phyloP scores from a whole-genome alignment of 495 filamentous ascomycete genomes.

The Tuber magnatum region DNA sequence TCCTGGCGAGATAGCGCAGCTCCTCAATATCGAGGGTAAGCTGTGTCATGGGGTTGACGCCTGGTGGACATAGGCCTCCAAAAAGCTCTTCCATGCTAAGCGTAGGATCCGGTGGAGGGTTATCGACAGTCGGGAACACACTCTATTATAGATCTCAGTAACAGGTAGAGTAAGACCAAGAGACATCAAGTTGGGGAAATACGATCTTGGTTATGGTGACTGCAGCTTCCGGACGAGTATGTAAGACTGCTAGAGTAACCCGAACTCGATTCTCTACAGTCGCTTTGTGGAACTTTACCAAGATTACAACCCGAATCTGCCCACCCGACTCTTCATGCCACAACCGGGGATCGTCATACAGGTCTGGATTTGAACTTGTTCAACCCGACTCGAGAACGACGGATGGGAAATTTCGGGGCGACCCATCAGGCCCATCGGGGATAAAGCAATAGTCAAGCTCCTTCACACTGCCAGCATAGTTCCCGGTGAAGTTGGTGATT shows the following conservation, averaged over 20 bases:
- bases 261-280: not conserved
- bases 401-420: not conserved
- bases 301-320: not conserved
- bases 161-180: too few species aligned
- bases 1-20: too few species aligned
- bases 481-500: not conserved
- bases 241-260: not conserved
- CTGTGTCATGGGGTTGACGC: too few species aligned
- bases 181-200: too few species aligned
- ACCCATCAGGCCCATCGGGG: not conserved
- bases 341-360: not conserved
- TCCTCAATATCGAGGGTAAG: too few species aligned
- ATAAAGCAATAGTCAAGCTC: not conserved
- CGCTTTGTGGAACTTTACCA: not conserved
- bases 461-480: not conserved
- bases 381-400: not conserved
- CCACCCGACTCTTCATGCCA: not conserved
- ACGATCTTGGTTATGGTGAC: not conserved
- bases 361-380: not conserved
- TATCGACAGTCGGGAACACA: too few species aligned
- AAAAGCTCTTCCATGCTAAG: too few species aligned
- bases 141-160: too few species aligned
- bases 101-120: too few species aligned
- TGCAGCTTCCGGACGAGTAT: not conserved
- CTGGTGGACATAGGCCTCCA: too few species aligned